These are phyloP conservation scores for Dunaliella primolecta DNA, from an alignment of 139 green algal genomes.

Conservation along the genomic window DNA sequence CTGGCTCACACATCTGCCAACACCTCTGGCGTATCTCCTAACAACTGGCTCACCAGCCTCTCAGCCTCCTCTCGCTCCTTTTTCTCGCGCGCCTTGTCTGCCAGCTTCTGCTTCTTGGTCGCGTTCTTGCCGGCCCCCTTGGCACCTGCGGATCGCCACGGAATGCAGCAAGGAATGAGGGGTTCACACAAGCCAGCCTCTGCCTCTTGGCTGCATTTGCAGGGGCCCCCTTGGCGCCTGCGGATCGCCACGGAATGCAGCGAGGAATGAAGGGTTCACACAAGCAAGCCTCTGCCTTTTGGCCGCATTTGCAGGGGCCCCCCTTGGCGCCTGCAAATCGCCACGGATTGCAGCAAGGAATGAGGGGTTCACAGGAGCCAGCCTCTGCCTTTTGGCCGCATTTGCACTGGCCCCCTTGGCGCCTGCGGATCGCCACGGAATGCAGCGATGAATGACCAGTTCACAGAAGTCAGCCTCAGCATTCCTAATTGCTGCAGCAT, in stretches of 20 bases:
- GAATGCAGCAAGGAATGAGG: too few species aligned
- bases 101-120: slow-evolving; percentile 23
- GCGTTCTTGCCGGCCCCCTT: slow-evolving; percentile 48
- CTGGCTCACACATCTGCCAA: too few species aligned
- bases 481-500: too few species aligned
- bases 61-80: slow-evolving; percentile 29
- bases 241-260: neutral
- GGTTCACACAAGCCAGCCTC: too few species aligned
- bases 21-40: too few species aligned
- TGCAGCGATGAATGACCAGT: too few species aligned
- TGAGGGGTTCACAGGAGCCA: too few species aligned
- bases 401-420: slow-evolving; percentile 46
- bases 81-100: slow-evolving; percentile 14
- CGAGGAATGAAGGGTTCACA: too few species aligned
- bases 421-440: neutral
- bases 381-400: slow-evolving; percentile 24
- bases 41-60: slow-evolving; percentile 26
- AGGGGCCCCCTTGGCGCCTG: slow-evolving; percentile 35
- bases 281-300: slow-evolving; percentile 23
- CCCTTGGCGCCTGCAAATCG: slow-evolving; percentile 28
- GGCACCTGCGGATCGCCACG: neutral
- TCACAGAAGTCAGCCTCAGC: slow-evolving; percentile 18
- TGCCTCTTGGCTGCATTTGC: slow-evolving; percentile 34
- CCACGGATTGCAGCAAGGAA: too few species aligned
- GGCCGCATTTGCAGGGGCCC: slow-evolving; percentile 32